phyloP scores from a whole-genome alignment of 305 asterid species.

The Rubia tinctorum region DNA sequence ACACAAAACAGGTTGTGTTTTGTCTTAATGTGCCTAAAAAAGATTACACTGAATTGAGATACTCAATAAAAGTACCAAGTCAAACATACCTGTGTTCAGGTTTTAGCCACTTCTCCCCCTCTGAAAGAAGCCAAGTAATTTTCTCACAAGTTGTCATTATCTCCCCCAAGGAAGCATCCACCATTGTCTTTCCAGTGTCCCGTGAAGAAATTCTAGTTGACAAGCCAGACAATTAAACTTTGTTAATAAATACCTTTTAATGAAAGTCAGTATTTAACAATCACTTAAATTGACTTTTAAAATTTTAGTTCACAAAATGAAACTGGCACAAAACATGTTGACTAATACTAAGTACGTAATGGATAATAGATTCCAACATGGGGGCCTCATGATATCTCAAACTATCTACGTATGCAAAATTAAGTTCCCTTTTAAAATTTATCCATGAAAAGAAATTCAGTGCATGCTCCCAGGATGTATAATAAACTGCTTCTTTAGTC shows the following conservation, averaged over 20 bases:
- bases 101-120: slow-evolving; percentile 96
- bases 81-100: slow-evolving; percentile 77
- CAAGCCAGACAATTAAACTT: slow-evolving; percentile 9
- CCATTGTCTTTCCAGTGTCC: slow-evolving; percentile 99
- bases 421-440: background rate
- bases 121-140: slow-evolving; percentile 94
- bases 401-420: background rate
- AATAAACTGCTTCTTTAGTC: background rate
- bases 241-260: background rate
- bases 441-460: slow-evolving; percentile 3
- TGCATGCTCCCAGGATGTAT: background rate
- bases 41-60: background rate
- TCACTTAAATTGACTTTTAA: background rate
- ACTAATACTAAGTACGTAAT: background rate
- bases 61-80: slow-evolving; percentile 1
- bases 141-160: slow-evolving; percentile 99
- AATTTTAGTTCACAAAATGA: background rate
- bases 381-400: background rate
- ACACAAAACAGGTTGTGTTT: background rate
- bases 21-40: background rate
- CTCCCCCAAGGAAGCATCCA: slow-evolving; percentile 98
- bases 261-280: background rate
- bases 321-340: background rate
- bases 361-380: background rate
- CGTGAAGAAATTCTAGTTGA: slow-evolving; percentile 81